Base-by-base conservation (phyloP, 495 filamentous ascomycete species). In the Aspergillus ellipticus region DNA sequence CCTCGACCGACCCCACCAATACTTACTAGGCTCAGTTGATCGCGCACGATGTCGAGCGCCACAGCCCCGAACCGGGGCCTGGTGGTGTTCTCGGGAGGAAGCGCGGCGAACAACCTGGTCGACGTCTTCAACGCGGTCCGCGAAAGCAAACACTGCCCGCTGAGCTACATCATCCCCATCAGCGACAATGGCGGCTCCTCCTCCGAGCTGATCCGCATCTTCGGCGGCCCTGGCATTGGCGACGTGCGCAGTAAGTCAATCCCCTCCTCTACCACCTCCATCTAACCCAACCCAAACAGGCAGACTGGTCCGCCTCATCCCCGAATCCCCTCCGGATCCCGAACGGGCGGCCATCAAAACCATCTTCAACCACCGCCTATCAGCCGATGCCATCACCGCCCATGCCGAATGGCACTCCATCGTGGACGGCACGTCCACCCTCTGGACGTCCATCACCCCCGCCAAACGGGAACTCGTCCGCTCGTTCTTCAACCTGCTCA, bases 121-220 rank as follows among this genome's bases (percentile, higher is more conserved):
- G 93, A 96, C 66, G 89, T 96, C 11, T 96, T 97, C 69, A 82
- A 84, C 59, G 76, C 78, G 21, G 78, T 97, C 6, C 78, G 85
- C n/a, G 77, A 86, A 57, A 86, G 82, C 67, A 87, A 86, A 50
- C 71, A 81, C 33, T 88, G 88, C 56, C 76, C 77, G 20, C 78
- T 95, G 42, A 89, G 80, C 66, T 93, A 95, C 63, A 81, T 96
- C 54, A 95, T 97, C 51, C 93, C 93, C 15, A 96, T 97, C 63
- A 90, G 86, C 60, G 93, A 97, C 70, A 97, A 97, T 74, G 93
- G 93, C 24, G 93, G 93, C 16, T 91, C 86, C 29, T 92, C 91
- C 0, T 93, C 89, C 6, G 93, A 97, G 74, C 70, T 97, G 61
- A 93, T 96, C 57, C 81, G 93, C 15, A 89, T 97, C 15, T 89